These are phyloP conservation scores for Coniochaeta ligniaria DNA, from an alignment of 2,329 filamentous ascomycete species.

Conservation along the genomic window DNA sequence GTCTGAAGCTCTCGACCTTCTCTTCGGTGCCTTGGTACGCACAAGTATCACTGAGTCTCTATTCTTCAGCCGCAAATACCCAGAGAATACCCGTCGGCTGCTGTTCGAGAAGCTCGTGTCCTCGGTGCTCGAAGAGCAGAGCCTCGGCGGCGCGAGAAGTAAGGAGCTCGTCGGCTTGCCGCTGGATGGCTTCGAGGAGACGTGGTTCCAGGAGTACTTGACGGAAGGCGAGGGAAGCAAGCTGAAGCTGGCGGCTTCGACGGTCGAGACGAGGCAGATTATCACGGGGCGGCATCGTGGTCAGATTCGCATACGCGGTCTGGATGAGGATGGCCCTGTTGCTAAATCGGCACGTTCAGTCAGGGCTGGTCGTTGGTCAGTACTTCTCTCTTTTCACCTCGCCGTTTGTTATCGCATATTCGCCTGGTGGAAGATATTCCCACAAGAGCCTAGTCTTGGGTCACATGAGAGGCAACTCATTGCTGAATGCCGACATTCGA, in stretches of 20 bases:
- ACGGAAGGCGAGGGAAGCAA: slow-evolving; percentile 56
- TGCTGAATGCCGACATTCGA: slow-evolving; percentile 8
- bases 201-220: slow-evolving; percentile 66
- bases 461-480: slow-evolving; percentile 63
- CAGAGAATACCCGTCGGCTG: slow-evolving; percentile 51
- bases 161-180: slow-evolving; percentile 68
- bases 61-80: slow-evolving; percentile 61
- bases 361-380: neutral
- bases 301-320: slow-evolving; percentile 23
- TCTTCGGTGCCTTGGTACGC: slow-evolving; percentile 62
- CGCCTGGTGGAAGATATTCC: slow-evolving; percentile 66
- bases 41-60: slow-evolving; percentile 67
- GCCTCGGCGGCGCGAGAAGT: slow-evolving; percentile 43
- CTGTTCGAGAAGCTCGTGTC: slow-evolving; percentile 62
- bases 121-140: slow-evolving; percentile 39
- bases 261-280: slow-evolving; percentile 66
- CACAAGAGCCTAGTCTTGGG: slow-evolving; percentile 69
- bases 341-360: neutral
- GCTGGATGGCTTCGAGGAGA: slow-evolving; percentile 62
- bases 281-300: slow-evolving; percentile 54
- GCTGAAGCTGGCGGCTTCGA: slow-evolving; percentile 62
- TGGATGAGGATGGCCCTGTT: neutral
- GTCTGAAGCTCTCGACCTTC: slow-evolving; percentile 52
- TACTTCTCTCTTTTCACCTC: neutral
- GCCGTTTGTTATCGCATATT: slow-evolving; percentile 5